Base-by-base conservation (phyloP, 352 stramenopile species). In the Phytophthora uliginosa region DNA sequence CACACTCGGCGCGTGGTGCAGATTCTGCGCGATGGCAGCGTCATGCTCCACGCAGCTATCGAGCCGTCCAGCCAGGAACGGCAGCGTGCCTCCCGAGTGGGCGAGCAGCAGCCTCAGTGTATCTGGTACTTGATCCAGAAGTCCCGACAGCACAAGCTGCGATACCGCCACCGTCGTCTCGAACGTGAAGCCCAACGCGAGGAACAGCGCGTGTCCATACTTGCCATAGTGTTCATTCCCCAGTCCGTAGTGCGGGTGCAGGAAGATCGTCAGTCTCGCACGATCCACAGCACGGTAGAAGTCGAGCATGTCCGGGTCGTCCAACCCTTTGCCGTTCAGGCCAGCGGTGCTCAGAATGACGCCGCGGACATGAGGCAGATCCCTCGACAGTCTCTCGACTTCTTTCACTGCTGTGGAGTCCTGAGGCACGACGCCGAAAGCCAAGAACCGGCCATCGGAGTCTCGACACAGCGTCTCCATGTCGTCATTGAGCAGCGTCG, bases 231-330 rank as follows among this genome's bases (percentile, higher is more conserved):
- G 79, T 55, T 92, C 84, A 36, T 86, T 88, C 15, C 84, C 84
- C 28, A 92, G 69, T 51, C 84, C 84, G 53, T 92, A 92, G 70
- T 92, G 84, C n/a, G 84, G 84, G 26, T 92, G 84, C 40, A 92
- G 56, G 63, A 92, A 92, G 61, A 92, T 83, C 12, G 76, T 84
- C 50, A 90, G 62, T 7, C 73, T 73, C 0, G 82, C 72, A 20
- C 66, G 51, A 34, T 84, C 82, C 42, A 84, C 74, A 18, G 64
- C 75, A 53, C 80, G 72, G 62, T 91, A 91, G 57, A 92, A 82
- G 17, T 68, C 63, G 33, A 89, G 77, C 83, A 92, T 89, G 13
- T 67, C 66, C 7, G 80, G 77, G 59, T 90, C 77, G 57, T 91
- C 84, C 50, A 92, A 53, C 4, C 84, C 82, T 59, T 88, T 86